Conservation (phyloP, 2,329 filamentous ascomycete genomes). For the Stagonosporopsis tanaceti region DNA sequence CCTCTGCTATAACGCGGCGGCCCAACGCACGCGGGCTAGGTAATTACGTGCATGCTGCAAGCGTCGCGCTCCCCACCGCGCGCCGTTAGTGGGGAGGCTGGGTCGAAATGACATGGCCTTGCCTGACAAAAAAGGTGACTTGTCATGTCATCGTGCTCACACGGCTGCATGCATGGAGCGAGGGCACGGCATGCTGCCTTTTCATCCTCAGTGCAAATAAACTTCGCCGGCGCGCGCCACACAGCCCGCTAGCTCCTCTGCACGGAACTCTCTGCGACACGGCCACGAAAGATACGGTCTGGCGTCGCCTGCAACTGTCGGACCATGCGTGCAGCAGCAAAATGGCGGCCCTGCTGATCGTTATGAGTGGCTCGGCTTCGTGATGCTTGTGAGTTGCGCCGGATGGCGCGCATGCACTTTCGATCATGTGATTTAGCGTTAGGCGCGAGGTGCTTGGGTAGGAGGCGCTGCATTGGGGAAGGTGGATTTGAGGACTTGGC, state of each 20-base stretch:
- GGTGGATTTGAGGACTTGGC: conserved; percentile 10
- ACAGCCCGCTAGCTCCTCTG: conserved; percentile 5
- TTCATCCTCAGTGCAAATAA: conserved; percentile 21
- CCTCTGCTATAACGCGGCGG: not conserved
- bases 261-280: conserved; percentile 5
- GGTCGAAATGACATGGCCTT: not conserved
- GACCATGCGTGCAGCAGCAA: conserved; percentile 15
- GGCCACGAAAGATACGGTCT: not conserved
- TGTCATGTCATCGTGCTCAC: conserved; percentile 12
- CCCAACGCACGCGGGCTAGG: conserved; percentile 2
- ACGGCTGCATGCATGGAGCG: conserved; percentile 15
- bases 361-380: conserved; percentile 11
- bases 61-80: conserved; percentile 1
- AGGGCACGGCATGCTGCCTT: not conserved
- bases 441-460: not conserved
- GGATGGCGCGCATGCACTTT: conserved; percentile 17
- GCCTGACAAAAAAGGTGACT: not conserved
- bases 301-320: conserved; percentile 18
- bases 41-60: conserved; percentile 17
- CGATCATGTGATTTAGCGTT: conserved; percentile 23
- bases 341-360: conserved; percentile 2
- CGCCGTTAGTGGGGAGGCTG: conserved; percentile 7
- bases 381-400: conserved; percentile 8
- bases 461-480: not conserved
- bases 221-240: conserved; percentile 19